Conservation (phyloP, 768 basidiomycete genomes). For the Botryobasidium botryosum region DNA sequence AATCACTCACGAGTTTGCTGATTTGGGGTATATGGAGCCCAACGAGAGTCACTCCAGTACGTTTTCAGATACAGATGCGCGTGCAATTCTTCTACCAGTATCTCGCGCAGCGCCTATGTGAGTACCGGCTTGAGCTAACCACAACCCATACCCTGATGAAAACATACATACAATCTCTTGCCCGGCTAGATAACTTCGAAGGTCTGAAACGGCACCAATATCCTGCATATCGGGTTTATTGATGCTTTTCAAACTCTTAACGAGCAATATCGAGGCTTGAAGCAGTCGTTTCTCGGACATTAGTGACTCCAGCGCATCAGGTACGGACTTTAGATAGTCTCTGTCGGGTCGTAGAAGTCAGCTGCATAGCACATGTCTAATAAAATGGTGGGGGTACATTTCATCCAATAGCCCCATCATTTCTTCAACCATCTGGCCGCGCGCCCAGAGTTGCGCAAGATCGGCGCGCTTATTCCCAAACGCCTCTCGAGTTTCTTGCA, state of each 20-base stretch:
- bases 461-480: constrained; percentile 73
- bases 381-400: constrained; percentile 64
- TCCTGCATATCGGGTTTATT: constrained; percentile 87
- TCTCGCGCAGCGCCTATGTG: constrained; percentile 69
- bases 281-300: constrained; percentile 90
- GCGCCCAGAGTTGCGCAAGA: constrained; percentile 74
- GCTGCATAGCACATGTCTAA: neutral
- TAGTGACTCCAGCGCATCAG: constrained; percentile 82
- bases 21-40: constrained; percentile 67
- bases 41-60: constrained; percentile 89
- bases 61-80: constrained; percentile 95
- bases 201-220: constrained; percentile 83
- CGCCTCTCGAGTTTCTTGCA: constrained; percentile 66
- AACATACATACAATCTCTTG: constrained; percentile 63
- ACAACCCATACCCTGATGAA: no score
- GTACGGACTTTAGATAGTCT: constrained; percentile 77
- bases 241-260: constrained; percentile 76
- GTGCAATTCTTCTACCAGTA: constrained; percentile 87
- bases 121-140: no score
- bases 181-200: constrained; percentile 62
- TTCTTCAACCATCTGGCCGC: constrained; percentile 84
- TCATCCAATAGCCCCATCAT: constrained; percentile 90
- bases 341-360: constrained; percentile 25
- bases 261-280: constrained; percentile 72
- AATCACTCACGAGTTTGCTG: constrained; percentile 52